Evolutionary conservation across 169 alveolate genomes (phyloP).

Genomic region (Neospora caninum): DNA sequence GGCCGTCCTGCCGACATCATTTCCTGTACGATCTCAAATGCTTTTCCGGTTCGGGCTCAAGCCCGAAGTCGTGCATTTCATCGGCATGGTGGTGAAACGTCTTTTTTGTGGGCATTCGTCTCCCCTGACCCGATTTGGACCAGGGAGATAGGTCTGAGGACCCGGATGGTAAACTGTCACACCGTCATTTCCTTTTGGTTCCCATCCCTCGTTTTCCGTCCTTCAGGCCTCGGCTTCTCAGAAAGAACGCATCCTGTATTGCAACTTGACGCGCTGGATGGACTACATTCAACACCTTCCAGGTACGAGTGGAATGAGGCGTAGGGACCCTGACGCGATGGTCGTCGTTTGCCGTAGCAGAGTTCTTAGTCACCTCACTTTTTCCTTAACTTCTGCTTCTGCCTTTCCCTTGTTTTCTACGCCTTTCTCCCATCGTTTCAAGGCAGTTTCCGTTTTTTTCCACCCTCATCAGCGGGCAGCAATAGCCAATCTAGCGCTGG

Average conservation of each 20-base stretch:
- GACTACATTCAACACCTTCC: constrained; percentile 49
- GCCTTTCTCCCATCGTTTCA: not conserved
- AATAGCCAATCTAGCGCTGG: too few relatives aligned
- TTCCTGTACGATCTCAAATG: too few relatives aligned
- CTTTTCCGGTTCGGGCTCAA: too few relatives aligned
- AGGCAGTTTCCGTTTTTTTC: not conserved
- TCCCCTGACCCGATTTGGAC: too few relatives aligned
- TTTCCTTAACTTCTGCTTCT: not conserved
- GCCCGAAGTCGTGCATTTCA: too few relatives aligned
- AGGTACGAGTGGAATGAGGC: not conserved
- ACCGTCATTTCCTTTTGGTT: not conserved
- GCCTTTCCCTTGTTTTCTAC: not conserved
- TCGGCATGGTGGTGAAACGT: too few relatives aligned
- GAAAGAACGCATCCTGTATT: not conserved
- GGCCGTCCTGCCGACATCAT: too few relatives aligned
- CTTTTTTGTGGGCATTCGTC: too few relatives aligned
- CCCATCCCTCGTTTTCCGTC: not conserved
- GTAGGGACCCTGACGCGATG: not conserved
- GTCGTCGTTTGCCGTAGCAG: not conserved
- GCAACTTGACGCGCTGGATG: constrained; percentile 50
- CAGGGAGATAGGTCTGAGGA: too few relatives aligned
- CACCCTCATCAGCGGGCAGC: too few relatives aligned
- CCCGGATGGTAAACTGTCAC: too few relatives aligned
- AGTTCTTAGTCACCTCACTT: not conserved
- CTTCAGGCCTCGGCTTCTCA: constrained; percentile 13